These are phyloP conservation scores for Neurospora sp. DNA, from an alignment of 495 filamentous ascomycete genomes.

Conservation along the genomic window DNA sequence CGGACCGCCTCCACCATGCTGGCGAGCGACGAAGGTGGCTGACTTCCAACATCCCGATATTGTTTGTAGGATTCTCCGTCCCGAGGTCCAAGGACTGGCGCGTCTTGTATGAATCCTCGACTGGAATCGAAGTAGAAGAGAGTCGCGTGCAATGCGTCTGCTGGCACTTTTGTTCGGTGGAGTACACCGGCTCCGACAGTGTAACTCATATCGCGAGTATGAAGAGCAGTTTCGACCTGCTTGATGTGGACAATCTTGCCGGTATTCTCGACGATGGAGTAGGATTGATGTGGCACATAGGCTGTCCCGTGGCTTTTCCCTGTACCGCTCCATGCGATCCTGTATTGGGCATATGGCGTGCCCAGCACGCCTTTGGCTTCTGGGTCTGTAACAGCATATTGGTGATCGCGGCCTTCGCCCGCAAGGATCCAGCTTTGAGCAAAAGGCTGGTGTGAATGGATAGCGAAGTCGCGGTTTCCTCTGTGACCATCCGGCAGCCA, in stretches of 20 bases:
- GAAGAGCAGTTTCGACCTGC: neutral
- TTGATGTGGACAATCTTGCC: neutral
- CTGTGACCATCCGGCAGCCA: constrained; percentile 13
- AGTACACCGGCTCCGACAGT: constrained; percentile 5
- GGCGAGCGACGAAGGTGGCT: constrained; percentile 5
- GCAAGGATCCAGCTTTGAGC: constrained; percentile 19
- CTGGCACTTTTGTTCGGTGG: constrained; percentile 5
- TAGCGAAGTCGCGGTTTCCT: constrained; percentile 5
- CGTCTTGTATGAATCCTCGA: constrained; percentile 9
- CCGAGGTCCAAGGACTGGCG: constrained; percentile 9
- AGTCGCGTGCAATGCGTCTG: constrained; percentile 9
- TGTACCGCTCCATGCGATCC: constrained; percentile 9
- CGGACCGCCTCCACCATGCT: constrained; percentile 5
- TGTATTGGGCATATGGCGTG: constrained; percentile 11
- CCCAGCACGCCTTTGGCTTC: neutral
- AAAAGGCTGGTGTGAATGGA: constrained; percentile 18
- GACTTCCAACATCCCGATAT: constrained; percentile 4
- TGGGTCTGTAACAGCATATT: neutral
- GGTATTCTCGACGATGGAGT: constrained; percentile 9
- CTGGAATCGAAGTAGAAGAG: constrained; percentile 14
- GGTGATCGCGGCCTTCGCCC: constrained; percentile 13
- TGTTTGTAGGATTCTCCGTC: constrained; percentile 8
- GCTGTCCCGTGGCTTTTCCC: constrained; percentile 2
- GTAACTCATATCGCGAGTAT: constrained; percentile 6
- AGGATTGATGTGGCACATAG: constrained; percentile 8